Evolutionary conservation across 768 basidiomycete species (phyloP).

Genomic region (Suillus clintonianus): DNA sequence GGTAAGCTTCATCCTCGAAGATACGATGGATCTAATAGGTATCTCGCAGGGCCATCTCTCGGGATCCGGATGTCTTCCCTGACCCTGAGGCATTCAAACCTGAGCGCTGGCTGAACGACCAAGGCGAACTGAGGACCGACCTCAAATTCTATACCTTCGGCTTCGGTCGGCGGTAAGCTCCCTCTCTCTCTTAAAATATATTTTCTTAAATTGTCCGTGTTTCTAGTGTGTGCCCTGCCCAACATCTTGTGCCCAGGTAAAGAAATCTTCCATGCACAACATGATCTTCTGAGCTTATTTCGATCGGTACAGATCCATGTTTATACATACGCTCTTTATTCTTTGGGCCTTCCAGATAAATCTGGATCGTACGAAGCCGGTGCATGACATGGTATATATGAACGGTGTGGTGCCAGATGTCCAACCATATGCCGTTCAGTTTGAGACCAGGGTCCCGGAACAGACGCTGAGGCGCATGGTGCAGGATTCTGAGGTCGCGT

Average conservation of each 20-base stretch:
- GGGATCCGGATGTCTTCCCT: slow-evolving; percentile 25
- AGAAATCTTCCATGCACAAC: no score
- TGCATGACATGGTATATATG: slow-evolving; percentile 58
- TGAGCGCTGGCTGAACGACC: slow-evolving; percentile 49
- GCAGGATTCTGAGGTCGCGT: not conserved
- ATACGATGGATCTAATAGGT: not conserved
- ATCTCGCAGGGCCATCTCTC: slow-evolving; percentile 19
- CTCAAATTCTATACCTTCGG: slow-evolving; percentile 55
- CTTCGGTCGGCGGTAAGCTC: slow-evolving; percentile 40
- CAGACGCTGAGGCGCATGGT: not conserved
- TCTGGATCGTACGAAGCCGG: slow-evolving; percentile 45
- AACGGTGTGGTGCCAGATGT: not conserved
- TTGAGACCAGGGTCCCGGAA: slow-evolving; percentile 42
- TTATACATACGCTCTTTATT: slow-evolving; percentile 58
- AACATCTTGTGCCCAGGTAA: slow-evolving; percentile 38
- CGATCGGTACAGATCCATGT: slow-evolving; percentile 44
- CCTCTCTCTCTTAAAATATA: no score
- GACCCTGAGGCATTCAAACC: slow-evolving; percentile 54
- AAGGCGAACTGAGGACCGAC: slow-evolving; percentile 48
- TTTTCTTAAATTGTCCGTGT: no score
- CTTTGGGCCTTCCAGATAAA: slow-evolving; percentile 59
- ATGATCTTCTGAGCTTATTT: no score
- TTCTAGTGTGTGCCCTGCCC: slow-evolving; percentile 55
- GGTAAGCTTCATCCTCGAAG: not conserved
- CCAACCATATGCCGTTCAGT: slow-evolving; percentile 55